A percentile compares a stretch with the other conserved stretches of the same genome.
Evolutionary conservation across 1,284 basidiomycete genomes (phyloP).

Genomic region (Ganoderma multipileum): DNA sequence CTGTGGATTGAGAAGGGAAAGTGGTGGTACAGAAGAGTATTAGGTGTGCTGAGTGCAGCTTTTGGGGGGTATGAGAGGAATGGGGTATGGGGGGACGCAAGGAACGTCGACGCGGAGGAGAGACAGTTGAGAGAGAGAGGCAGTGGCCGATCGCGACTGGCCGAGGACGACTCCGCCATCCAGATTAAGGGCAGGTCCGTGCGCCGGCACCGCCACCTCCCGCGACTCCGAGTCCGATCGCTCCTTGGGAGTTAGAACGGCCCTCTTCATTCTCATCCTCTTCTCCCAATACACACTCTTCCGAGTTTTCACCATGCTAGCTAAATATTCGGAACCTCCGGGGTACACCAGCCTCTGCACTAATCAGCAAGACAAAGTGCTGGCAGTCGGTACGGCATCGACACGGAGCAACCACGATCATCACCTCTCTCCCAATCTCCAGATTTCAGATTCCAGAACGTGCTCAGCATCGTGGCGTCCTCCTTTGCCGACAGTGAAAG

Average conservation of each 20-base stretch:
- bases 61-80: conserved; percentile 35
- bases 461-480: not conserved
- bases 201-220: conserved; percentile 25
- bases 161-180: conserved; percentile 15
- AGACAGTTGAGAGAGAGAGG: not conserved
- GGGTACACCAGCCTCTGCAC: not conserved
- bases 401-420: not conserved
- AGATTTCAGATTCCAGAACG: conserved; percentile 1
- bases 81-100: conserved; percentile 23
- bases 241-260: conserved; percentile 26
- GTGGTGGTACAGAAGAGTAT: conserved; percentile 33
- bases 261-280: not conserved
- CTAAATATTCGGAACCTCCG: not conserved
- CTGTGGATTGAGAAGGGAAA: conserved; percentile 16
- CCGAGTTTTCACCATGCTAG: too few relatives aligned
- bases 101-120: conserved; percentile 21
- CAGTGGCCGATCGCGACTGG: conserved; percentile 16
- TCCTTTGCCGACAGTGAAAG: conserved; percentile 5
- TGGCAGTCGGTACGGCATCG: not conserved
- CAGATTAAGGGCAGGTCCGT: conserved; percentile 36
- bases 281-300: too few relatives aligned
- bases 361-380: not conserved
- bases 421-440: not conserved
- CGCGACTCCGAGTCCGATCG: not conserved
- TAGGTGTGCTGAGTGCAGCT: conserved; percentile 37